Conservation (phyloP, 108 stramenopile species). For the Nitzschia sp. region DNA sequence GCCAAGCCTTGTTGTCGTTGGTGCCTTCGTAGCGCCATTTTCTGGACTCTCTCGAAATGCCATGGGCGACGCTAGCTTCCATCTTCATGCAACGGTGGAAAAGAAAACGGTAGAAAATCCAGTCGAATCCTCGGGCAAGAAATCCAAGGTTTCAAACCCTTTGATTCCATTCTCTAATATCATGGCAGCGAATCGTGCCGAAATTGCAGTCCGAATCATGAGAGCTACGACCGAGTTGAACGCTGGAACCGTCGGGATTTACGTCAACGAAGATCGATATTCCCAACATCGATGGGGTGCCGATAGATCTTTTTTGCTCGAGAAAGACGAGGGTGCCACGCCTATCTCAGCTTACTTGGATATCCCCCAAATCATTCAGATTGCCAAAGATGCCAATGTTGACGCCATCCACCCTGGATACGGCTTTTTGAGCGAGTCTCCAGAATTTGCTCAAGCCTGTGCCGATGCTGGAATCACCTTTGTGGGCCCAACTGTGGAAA, state of each 20-base stretch:
- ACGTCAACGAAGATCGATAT: slow-evolving; percentile 87
- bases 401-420: slow-evolving; percentile 92
- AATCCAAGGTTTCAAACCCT: background rate
- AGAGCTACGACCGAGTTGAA: slow-evolving; percentile 88
- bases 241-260: slow-evolving; percentile 83
- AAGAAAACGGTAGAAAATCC: background rate
- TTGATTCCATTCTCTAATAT: slow-evolving; percentile 47
- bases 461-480: slow-evolving; percentile 76
- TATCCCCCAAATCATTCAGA: slow-evolving; percentile 72
- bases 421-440: slow-evolving; percentile 78
- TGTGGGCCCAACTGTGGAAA: slow-evolving; percentile 86
- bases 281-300: slow-evolving; percentile 91
- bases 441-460: slow-evolving; percentile 79
- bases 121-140: background rate
- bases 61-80: background rate
- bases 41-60: background rate
- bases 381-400: slow-evolving; percentile 73
- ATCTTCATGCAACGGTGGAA: slow-evolving; percentile 5
- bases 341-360: slow-evolving; percentile 85
- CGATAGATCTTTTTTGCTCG: slow-evolving; percentile 76
- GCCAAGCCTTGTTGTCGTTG: background rate
- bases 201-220: slow-evolving; percentile 94
- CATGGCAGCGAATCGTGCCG: slow-evolving; percentile 90
- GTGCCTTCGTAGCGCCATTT: background rate
- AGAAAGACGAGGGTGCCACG: slow-evolving; percentile 46